Conservation (phyloP, 768 basidiomycete genomes). For the Hypholoma fasciculare region DNA sequence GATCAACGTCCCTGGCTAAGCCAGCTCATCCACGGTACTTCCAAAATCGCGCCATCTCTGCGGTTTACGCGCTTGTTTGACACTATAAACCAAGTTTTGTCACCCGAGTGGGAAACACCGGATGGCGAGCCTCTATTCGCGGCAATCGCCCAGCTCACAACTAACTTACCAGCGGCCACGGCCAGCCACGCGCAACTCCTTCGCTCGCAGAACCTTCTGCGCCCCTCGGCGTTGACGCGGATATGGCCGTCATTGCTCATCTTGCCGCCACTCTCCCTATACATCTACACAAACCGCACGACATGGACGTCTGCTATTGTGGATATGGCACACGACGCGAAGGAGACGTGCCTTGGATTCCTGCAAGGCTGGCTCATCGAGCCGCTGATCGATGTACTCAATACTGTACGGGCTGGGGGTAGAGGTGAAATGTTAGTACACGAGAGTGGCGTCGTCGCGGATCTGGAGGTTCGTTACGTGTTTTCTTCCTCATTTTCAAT, state of each 20-base stretch:
- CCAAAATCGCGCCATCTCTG: not conserved
- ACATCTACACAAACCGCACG: conserved; percentile 60
- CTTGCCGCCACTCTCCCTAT: conserved; percentile 66
- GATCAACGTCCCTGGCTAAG: conserved; percentile 47
- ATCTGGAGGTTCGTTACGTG: conserved; percentile 64
- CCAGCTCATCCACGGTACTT: conserved; percentile 14
- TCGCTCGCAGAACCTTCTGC: conserved; percentile 41
- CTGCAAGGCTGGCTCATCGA: conserved; percentile 83
- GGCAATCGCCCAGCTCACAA: conserved; percentile 13
- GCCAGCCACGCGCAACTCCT: conserved; percentile 15
- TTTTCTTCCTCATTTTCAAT: not conserved
- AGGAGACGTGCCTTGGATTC: conserved; percentile 72
- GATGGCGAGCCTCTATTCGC: not conserved
- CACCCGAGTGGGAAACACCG: not conserved
- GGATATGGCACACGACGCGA: conserved; percentile 56
- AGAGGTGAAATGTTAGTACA: conserved; percentile 76
- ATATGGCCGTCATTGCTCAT: conserved; percentile 84
- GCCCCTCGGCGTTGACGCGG: conserved; percentile 68
- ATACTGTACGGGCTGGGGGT: conserved; percentile 80
- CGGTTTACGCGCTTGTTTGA: conserved; percentile 16
- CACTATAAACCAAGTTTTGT: conserved; percentile 17
- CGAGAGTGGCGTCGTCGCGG: conserved; percentile 80
- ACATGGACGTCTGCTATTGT: conserved; percentile 39
- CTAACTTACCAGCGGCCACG: conserved; percentile 14
- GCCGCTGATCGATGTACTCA: conserved; percentile 78